Conservation (phyloP, 192 early-diverging fungal species). For the Pecoramyces ruminantium region DNA sequence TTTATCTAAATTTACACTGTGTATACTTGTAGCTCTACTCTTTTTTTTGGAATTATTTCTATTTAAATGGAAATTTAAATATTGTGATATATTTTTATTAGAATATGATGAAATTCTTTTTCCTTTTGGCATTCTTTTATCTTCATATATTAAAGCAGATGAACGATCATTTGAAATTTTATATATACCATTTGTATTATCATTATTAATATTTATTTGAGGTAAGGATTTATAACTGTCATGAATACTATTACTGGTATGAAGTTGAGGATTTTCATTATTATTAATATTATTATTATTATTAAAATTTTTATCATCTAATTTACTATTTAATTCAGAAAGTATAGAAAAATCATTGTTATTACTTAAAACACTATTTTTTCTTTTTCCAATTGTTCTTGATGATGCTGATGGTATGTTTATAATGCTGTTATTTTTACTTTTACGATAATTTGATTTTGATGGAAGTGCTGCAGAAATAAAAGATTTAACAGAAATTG, state of each 20-base stretch:
- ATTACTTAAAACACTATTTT: neutral
- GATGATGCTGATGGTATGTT: neutral
- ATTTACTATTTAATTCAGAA: neutral
- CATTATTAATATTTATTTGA: neutral
- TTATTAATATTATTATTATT: neutral
- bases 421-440: too few relatives aligned
- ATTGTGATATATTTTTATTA: neutral
- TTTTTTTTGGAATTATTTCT: neutral
- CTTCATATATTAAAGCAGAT: too few relatives aligned
- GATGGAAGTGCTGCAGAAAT: neutral
- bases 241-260: neutral
- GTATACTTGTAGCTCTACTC: neutral
- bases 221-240: neutral
- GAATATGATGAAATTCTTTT: neutral
- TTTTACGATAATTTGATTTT: neutral
- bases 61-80: neutral
- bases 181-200: neutral
- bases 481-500: neutral
- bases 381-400: neutral
- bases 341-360: neutral
- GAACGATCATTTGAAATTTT: too few relatives aligned
- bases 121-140: too few relatives aligned
- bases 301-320: neutral
- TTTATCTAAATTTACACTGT: neutral
- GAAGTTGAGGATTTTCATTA: neutral